phyloP scores from a whole-genome alignment of 331 rosid genomes.

The Acacia pycnantha region DNA sequence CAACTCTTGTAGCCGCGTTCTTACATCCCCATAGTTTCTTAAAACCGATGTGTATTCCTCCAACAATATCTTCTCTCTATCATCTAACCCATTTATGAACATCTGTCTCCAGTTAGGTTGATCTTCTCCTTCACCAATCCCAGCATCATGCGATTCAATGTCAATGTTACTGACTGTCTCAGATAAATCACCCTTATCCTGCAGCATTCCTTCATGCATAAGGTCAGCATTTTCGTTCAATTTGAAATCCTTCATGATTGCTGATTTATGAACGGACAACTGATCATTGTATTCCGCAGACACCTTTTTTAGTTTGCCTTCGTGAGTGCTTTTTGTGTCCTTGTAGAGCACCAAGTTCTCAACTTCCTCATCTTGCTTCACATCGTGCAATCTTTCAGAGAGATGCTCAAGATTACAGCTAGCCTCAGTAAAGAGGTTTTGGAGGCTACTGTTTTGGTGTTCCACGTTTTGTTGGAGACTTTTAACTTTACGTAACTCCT shows the following conservation, averaged over 20 bases:
- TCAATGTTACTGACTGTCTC: constrained; percentile 37
- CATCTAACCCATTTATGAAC: constrained; percentile 72
- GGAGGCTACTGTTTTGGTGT: constrained; percentile 46
- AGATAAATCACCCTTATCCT: constrained; percentile 36
- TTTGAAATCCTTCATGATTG: background rate
- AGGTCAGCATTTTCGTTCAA: background rate
- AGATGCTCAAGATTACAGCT: constrained; percentile 62
- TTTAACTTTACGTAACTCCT: constrained; percentile 54
- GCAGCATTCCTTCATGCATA: constrained; percentile 20
- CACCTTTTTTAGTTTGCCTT: constrained; percentile 25
- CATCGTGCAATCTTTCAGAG: constrained; percentile 50
- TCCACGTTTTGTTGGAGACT: constrained; percentile 48
- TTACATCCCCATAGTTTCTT: constrained; percentile 69
- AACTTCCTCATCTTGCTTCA: constrained; percentile 56
- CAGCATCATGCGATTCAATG: constrained; percentile 39
- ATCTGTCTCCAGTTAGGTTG: constrained; percentile 67
- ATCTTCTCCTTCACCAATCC: constrained; percentile 36
- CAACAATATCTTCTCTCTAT: constrained; percentile 74
- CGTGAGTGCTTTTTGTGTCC: constrained; percentile 32
- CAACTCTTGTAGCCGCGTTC: constrained; percentile 59
- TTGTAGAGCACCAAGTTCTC: constrained; percentile 34
- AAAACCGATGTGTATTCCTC: constrained; percentile 89
- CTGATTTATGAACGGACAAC: constrained; percentile 12
- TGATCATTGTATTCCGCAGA: constrained; percentile 9
- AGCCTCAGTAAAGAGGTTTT: constrained; percentile 66